Evolutionary conservation across 176 grass and related monocot species (phyloP), one percentile per base, ranked within the genome.

Genomic region (Alloteropsis semialata): DNA sequence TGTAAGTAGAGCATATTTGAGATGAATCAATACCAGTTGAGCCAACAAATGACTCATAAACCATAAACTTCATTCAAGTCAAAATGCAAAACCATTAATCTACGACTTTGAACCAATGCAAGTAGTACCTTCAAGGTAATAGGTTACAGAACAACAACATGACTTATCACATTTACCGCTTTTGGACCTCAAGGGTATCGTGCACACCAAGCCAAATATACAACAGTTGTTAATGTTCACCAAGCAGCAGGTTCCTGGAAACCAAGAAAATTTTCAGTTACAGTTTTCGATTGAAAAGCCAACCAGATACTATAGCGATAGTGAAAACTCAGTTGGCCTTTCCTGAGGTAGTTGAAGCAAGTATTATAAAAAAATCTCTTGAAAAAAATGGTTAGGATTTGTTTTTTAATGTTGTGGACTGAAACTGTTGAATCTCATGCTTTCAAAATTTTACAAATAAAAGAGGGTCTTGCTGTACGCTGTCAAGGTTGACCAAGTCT

Each of bases 181-280:
- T 76, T 34, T 63, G 2, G 57, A 55, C 43, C 15, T 37, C 19
- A 34, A 76, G 70, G 27, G 34, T 10, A 13, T 44, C 3, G 0
- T 81, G 43, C 33, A 61, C 41, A 81, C 28, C 53, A 81, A 6
- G 51, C 71, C 21, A 89, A 84, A 85, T 81, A 71, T 61, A 81
- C 62, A 70, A 76, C 82, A 81, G 6, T 38, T 33, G 69, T 24
- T 67, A 75, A 89, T 61, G 49, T 25, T 68, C 32, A 19, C 19
- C 33, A 3, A 27, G 34, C 10, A 69, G 78, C 25, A 51, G 25
- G 61, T 72, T 81, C 77, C 82, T 89, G 83, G 36, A 64, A 77
- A 81, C 13, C 32, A 21, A 62, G 22, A 77, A 64, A 63, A 3
- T 27, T 24, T 59, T 24, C 45, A 62, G 48, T 85, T 72, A 82